Percentiles rank a stretch among this genome's conserved stretches.
phyloP scores from a whole-genome alignment of 139 green algal genomes.

The Pseudopediastrum boryanum region DNA sequence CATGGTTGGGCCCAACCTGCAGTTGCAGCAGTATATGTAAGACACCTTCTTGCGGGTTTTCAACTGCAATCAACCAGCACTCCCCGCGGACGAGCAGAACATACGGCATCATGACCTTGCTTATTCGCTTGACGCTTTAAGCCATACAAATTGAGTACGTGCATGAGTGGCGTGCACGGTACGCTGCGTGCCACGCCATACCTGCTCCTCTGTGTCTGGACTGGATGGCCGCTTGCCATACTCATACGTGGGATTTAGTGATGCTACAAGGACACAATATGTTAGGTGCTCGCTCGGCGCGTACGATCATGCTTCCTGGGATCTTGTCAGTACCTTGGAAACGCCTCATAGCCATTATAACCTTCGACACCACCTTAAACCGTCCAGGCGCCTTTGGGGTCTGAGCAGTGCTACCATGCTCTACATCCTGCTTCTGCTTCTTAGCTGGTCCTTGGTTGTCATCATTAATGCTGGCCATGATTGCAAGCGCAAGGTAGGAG shows the following conservation, averaged over 20 bases:
- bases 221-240: constrained; percentile 52
- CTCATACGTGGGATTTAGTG: constrained; percentile 62
- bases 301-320: neutral
- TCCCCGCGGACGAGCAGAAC: neutral
- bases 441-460: too few relatives aligned
- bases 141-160: neutral
- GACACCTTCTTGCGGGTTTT: too few relatives aligned
- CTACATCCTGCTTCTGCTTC: too few relatives aligned
- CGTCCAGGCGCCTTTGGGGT: neutral
- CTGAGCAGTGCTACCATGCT: too few relatives aligned
- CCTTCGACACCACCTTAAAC: constrained; percentile 53
- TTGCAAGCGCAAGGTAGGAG: too few relatives aligned
- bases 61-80: neutral
- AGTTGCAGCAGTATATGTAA: neutral
- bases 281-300: neutral
- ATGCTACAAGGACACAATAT: constrained; percentile 36
- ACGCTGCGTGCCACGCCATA: neutral
- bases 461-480: too few relatives aligned
- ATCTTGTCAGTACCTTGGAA: constrained; percentile 64
- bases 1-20: neutral
- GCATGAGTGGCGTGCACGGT: neutral
- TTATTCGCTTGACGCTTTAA: neutral
- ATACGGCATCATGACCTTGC: neutral
- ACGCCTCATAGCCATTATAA: constrained; percentile 63
- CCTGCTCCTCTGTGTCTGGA: neutral